Evolutionary conservation across 2,329 filamentous ascomycete species (phyloP).

Genomic region (Massarina eburnea): DNA sequence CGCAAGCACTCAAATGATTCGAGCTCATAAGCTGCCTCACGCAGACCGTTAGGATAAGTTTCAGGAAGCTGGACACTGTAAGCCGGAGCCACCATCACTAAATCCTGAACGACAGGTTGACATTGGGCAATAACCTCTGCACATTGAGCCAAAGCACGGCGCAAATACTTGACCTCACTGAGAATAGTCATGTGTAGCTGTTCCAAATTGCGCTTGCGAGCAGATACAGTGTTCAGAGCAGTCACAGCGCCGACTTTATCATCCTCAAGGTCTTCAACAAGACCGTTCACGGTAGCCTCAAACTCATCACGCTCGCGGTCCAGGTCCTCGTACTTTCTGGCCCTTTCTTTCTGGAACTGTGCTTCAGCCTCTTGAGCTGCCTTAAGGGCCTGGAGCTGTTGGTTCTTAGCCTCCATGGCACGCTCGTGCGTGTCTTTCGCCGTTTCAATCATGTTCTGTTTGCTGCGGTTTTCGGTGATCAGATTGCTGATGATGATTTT

Average conservation of each 20-base stretch:
- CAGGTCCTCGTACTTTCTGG: neutral
- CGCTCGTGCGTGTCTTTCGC: neutral
- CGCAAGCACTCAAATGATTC: too few relatives aligned
- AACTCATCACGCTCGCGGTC: neutral
- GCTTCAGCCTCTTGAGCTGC: neutral
- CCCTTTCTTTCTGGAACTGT: neutral
- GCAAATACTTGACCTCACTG: neutral
- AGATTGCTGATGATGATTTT: slow-evolving; percentile 3
- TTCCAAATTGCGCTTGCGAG: neutral
- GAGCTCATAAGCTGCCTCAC: too few relatives aligned
- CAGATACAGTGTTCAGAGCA: neutral
- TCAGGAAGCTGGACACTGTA: neutral
- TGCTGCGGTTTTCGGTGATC: slow-evolving; percentile 3
- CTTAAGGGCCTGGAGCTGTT: neutral
- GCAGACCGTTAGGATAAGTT: too few relatives aligned
- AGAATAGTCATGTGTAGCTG: neutral
- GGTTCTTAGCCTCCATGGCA: slow-evolving; percentile 4
- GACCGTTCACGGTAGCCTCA: neutral
- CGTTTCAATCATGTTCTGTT: neutral
- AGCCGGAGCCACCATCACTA: neutral
- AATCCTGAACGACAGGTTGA: neutral
- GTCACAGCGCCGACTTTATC: neutral
- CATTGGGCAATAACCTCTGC: neutral
- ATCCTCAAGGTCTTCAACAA: neutral
- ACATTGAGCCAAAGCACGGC: neutral